Evolutionary conservation across 148 eudicot genomes (phyloP).

Genomic region (Salicornia ramosissima): DNA sequence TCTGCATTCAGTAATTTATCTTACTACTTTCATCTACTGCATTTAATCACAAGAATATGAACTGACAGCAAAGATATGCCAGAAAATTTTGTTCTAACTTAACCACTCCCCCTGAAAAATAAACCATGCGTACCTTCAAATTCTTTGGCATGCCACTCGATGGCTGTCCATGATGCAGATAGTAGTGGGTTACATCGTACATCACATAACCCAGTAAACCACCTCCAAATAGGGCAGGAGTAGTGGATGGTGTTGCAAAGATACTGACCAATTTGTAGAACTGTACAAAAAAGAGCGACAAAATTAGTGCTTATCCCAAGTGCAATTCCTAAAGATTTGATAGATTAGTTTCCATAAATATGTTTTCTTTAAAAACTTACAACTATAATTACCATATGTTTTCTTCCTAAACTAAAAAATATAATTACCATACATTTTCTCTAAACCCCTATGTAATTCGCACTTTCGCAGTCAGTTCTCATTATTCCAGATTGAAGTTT

Average conservation of each 20-base stretch:
- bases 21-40: no score
- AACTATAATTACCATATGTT: no score
- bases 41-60: no score
- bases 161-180: constrained; percentile 93
- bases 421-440: no score
- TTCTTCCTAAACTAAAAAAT: no score
- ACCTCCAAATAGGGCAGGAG: constrained; percentile 87
- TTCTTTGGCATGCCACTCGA: constrained; percentile 40
- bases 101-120: neutral
- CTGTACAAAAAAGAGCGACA: constrained; percentile 33
- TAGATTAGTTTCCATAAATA: neutral
- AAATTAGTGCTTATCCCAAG: neutral
- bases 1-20: no score
- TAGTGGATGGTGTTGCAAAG: constrained; percentile 52
- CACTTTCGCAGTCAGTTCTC: no score
- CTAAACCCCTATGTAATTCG: no score
- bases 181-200: constrained; percentile 93
- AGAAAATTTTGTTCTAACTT: no score
- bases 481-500: no score
- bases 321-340: neutral
- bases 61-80: no score
- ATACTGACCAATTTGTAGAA: constrained; percentile 62
- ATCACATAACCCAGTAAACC: constrained; percentile 79
- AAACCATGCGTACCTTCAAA: constrained; percentile 55
- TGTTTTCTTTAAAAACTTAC: no score